Evolutionary conservation across 2,329 filamentous ascomycete species (phyloP).

Genomic region (Amauroascus niger): DNA sequence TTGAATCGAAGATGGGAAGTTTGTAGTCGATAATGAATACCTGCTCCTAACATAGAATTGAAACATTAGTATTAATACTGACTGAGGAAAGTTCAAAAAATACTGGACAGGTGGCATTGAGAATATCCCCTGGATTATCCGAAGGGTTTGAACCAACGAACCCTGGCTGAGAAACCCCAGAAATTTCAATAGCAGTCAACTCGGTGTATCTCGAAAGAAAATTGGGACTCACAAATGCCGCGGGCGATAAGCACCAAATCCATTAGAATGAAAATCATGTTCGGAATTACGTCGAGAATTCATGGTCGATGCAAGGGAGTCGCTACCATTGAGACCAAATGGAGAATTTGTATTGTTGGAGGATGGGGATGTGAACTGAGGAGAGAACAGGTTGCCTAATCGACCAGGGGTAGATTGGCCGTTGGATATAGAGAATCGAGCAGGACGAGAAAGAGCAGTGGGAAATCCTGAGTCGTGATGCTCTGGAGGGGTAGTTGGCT

Average conservation of each 20-base stretch:
- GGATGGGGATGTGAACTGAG: constrained; percentile 69
- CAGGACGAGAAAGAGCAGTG: constrained; percentile 69
- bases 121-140: no score
- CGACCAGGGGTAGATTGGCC: constrained; percentile 70
- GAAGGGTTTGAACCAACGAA: no score
- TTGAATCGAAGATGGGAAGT: constrained; percentile 27
- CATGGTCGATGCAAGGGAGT: constrained; percentile 55
- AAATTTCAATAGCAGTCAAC: neutral
- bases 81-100: no score
- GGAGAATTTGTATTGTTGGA: constrained; percentile 1
- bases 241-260: constrained; percentile 54
- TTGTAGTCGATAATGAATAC: constrained; percentile 81
- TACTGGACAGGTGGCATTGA: neutral
- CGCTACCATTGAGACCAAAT: neutral
- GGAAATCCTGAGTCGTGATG: constrained; percentile 75
- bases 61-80: neutral
- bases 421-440: constrained; percentile 81
- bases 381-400: constrained; percentile 59
- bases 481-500: constrained; percentile 93
- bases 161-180: no score
- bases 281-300: constrained; percentile 82
- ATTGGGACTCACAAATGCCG: constrained; percentile 63
- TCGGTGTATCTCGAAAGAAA: neutral
- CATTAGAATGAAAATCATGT: constrained; percentile 59
- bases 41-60: constrained; percentile 47